Percentiles rank a stretch among this genome's conserved stretches.
Evolutionary conservation across 108 stramenopile species (phyloP).

Genomic region (Cylindrotheca fusiformis): DNA sequence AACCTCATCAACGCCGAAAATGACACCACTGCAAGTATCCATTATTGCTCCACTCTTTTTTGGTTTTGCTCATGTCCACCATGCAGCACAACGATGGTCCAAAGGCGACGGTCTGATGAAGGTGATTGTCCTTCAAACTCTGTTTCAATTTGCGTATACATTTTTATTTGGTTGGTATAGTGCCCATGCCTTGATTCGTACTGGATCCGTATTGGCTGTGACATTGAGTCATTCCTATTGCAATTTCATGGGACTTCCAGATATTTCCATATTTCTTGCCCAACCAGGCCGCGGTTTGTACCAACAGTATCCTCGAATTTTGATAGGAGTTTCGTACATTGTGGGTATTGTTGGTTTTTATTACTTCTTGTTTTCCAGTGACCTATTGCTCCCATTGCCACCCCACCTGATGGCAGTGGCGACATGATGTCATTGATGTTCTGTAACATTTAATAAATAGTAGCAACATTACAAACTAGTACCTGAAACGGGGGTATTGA

Average conservation of each 20-base stretch:
- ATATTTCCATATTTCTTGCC: constrained; percentile 52
- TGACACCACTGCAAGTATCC: constrained; percentile 9
- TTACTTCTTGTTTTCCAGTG: constrained; percentile 9
- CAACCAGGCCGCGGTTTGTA: constrained; percentile 33
- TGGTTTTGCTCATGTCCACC: constrained; percentile 82
- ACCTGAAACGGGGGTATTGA: too few relatives aligned
- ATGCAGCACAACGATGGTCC: constrained; percentile 37
- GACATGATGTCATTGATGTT: too few relatives aligned
- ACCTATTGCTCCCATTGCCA: constrained; percentile 24
- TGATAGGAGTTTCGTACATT: constrained; percentile 38
- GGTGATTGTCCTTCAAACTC: constrained; percentile 35
- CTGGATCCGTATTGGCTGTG: constrained; percentile 55
- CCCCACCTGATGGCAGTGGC: constrained; percentile 8
- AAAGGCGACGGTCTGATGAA: constrained; percentile 20
- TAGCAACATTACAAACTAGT: too few relatives aligned
- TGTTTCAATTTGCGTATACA: constrained; percentile 75
- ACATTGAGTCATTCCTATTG: constrained; percentile 66
- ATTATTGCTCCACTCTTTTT: constrained; percentile 78
- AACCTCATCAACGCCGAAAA: too few relatives aligned
- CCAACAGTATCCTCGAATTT: constrained; percentile 41
- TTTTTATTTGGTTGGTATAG: constrained; percentile 79
- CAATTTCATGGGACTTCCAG: constrained; percentile 83
- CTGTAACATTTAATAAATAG: too few relatives aligned
- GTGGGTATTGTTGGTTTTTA: constrained; percentile 52
- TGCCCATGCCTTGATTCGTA: constrained; percentile 63